Base-by-base conservation (phyloP, 2,329 filamentous ascomycete species). In the Fusarium secorum region DNA sequence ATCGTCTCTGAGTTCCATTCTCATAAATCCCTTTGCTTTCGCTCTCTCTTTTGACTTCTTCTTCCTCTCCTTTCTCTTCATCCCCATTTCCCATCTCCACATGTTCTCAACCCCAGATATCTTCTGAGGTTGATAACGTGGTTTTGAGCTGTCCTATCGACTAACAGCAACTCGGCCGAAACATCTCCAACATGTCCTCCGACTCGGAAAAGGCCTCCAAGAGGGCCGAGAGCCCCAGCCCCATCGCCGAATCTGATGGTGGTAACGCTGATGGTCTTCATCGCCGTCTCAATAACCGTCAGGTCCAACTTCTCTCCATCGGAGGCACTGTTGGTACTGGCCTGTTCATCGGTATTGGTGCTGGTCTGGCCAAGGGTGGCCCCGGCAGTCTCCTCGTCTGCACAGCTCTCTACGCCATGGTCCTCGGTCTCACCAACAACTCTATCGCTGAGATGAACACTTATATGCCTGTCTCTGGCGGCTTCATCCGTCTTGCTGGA, bases 391-490 rank as follows among this genome's bases (percentile, higher is more conserved):
- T 73, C 5, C 57, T 73, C 24, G 60, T 73, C 38, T 73, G 67
- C 54, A 72, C 67, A 13, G 60, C 68, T 56, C 49, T 73, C 11
- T 73, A 73, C 48, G 53, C 70, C 51, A 60, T 67, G 56, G 67
- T 73, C 36, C 60, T 73, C 13, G 71, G 51, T 35, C 71, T 73
- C 5, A 73, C 72, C 42, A 73, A 73, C 58, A 73, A 73, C 54
- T 71, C 67, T 5, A 73, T 73, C 14, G 71, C 71, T 48, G 71
- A 73, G 54, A 73, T 73, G 71, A 71, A 57, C 44, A 73, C 70
- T 53, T 73, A 69, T 0, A 73, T 73, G 71, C 71, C 71, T 13
- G 70, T 73, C 5, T 72, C 70, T 5, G 71, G 70, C 11, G 71
- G 70, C 11, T 73, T 73, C 9, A 69, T 72, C 20, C 70, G 70